Base-by-base conservation (phyloP, 192 early-diverging fungal species). In the Globomyces pollinis-pini region DNA sequence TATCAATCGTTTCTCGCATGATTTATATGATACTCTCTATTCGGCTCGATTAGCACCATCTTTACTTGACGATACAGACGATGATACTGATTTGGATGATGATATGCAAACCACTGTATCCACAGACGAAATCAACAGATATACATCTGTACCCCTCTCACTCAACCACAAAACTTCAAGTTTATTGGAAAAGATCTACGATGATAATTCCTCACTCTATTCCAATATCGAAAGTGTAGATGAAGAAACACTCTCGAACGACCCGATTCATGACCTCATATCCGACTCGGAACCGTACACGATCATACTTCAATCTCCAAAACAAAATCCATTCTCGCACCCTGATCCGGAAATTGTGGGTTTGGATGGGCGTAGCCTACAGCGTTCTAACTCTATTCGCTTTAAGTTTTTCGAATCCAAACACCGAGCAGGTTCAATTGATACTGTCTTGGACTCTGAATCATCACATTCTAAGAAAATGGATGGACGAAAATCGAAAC, bases 81-180 rank as follows among this genome's bases (percentile, higher is more conserved):
- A 34, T 16, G 50, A 52, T 23, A 11, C 20, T 23, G 2, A 35
- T 15, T 52, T 16, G 3, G 9, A 52, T 3, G 50, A 52, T 16
- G 13, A 11, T 52, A 16, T 20, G 3, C 50, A 34, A 52, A 11
- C 4, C 20, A n/a, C 9, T 23, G 3, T 9, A 31, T 31, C 29
- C 5, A 15, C 9, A 23, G 5, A 4, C 3, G 50, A 52, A 4
- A n/a, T 15, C 5, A 23, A 31, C 24, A 12, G 7, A 15, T 13
- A 39, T 13, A n/a, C 38, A 39, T n/a, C n/a, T n/a, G n/a, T n/a
- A n/a, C n/a, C n/a, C 38, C 50, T 4, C 11, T 34, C 50, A 11
- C 50, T 52, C 20, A 11, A 52, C n/a, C 50, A 52, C 50, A 11
- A 52, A 15, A 52, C 50, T 23, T 52, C 50, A 52, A 15, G n/a